These are phyloP conservation scores for Gossypium anomalum DNA, from an alignment of 345 rosid genomes.

Conservation along the genomic window DNA sequence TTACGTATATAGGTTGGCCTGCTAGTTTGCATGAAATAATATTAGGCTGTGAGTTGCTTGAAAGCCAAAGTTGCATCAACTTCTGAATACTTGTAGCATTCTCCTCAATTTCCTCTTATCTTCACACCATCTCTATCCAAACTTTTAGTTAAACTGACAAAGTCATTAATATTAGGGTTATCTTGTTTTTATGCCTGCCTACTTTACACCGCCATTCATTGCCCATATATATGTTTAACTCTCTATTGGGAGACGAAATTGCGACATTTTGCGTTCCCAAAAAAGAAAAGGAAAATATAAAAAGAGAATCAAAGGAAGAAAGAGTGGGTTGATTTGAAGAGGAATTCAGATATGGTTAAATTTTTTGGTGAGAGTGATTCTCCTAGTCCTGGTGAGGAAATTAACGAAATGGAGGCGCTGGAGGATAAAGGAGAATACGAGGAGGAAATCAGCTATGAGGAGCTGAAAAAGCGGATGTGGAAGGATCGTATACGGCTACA, in stretches of 20 bases:
- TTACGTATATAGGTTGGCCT: background rate
- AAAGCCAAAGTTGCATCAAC: background rate
- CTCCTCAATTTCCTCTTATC: slow-evolving; percentile 4
- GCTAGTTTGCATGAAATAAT: background rate
- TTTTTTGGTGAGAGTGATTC: background rate
- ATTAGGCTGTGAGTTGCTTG: background rate
- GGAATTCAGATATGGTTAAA: background rate
- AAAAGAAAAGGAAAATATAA: too few species aligned
- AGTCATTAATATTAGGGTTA: too few species aligned
- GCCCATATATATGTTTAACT: too few species aligned
- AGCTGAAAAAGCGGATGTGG: slow-evolving; percentile 62
- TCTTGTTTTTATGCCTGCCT: too few species aligned
- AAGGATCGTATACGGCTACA: slow-evolving; percentile 47
- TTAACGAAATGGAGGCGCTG: background rate
- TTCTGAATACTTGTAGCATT: background rate
- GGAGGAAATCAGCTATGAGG: slow-evolving; percentile 43
- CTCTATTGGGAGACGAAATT: too few species aligned
- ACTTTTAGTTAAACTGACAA: too few species aligned
- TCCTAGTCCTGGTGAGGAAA: background rate
- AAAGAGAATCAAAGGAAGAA: background rate
- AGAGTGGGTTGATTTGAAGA: background rate
- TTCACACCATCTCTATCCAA: background rate
- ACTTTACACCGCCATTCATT: too few species aligned
- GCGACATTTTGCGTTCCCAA: too few species aligned
- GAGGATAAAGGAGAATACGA: background rate